These are phyloP conservation scores for Cryptococcus amylolentus DNA, from an alignment of 1,284 basidiomycete genomes.

Conservation along the genomic window DNA sequence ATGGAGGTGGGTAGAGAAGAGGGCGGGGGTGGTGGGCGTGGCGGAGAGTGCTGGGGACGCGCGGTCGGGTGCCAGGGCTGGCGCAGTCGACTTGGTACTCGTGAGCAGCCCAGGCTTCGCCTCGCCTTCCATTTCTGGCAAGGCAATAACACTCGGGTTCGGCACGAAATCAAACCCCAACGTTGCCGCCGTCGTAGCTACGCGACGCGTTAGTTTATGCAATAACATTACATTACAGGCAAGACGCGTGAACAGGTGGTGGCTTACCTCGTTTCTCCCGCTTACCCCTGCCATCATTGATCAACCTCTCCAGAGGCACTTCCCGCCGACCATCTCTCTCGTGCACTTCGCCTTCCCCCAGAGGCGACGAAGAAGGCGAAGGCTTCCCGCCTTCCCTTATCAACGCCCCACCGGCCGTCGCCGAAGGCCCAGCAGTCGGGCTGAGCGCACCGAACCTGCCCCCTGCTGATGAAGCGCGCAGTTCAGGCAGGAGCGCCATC, in stretches of 20 bases:
- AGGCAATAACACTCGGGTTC: conserved; percentile 30
- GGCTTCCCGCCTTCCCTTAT: not conserved
- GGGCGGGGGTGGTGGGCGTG: conserved; percentile 23
- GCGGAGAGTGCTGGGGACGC: conserved; percentile 3
- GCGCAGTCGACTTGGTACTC: conserved; percentile 1
- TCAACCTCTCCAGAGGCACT: conserved; percentile 28
- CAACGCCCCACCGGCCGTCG: not conserved
- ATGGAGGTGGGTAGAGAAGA: conserved; percentile 7
- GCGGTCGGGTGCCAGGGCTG: not conserved
- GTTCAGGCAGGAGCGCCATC: conserved; percentile 23
- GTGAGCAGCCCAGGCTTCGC: not conserved
- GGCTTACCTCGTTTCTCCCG: conserved; percentile 37
- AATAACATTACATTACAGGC: not conserved
- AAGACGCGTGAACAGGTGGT: too few species aligned
- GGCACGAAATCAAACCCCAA: conserved; percentile 44
- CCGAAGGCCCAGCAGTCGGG: conserved; percentile 1
- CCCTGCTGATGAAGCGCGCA: conserved; percentile 10
- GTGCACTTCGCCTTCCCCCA: too few species aligned
- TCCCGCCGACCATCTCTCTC: conserved; percentile 13
- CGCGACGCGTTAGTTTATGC: not conserved
- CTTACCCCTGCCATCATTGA: conserved; percentile 30
- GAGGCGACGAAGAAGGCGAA: too few species aligned
- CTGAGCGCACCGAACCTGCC: not conserved
- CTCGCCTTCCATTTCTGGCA: conserved; percentile 21
- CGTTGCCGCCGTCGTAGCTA: conserved; percentile 37